phyloP scores from a whole-genome alignment of 495 filamentous ascomycete species.

The Wilcoxina mikolae region DNA sequence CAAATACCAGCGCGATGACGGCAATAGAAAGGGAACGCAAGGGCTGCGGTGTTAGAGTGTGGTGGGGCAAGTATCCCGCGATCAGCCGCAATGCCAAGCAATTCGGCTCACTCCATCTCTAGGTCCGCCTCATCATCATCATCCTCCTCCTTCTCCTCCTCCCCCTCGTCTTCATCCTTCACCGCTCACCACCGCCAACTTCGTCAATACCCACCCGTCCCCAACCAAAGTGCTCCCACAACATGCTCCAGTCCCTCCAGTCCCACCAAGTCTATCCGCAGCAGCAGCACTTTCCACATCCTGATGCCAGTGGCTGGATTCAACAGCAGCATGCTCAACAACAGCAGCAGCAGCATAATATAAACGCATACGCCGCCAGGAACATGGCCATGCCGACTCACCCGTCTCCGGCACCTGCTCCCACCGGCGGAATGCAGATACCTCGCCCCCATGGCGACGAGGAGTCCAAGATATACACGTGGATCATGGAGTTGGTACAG shows the following conservation, averaged over 20 bases:
- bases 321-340: constrained; percentile 17
- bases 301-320: constrained; percentile 8
- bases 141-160: not conserved
- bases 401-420: constrained; percentile 34
- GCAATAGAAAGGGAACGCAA: too few relatives aligned
- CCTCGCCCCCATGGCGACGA: constrained; percentile 57
- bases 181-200: not conserved
- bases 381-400: constrained; percentile 18
- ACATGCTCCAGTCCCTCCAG: constrained; percentile 24
- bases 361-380: constrained; percentile 11
- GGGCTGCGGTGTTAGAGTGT: not conserved
- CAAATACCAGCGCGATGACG: too few relatives aligned
- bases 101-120: not conserved
- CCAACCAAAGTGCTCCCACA: not conserved
- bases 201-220: not conserved
- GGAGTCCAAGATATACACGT: constrained; percentile 77
- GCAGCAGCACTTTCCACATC: constrained; percentile 25
- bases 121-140: not conserved
- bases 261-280: constrained; percentile 26
- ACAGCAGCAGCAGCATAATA: constrained; percentile 19
- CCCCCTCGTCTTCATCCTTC: not conserved
- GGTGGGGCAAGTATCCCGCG: too few relatives aligned
- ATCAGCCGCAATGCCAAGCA: not conserved
- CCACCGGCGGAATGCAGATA: constrained; percentile 38
- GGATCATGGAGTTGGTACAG: constrained; percentile 85